These are phyloP conservation scores for Phialophora chinensis DNA, from an alignment of 2,329 filamentous ascomycete genomes.

Conservation along the genomic window DNA sequence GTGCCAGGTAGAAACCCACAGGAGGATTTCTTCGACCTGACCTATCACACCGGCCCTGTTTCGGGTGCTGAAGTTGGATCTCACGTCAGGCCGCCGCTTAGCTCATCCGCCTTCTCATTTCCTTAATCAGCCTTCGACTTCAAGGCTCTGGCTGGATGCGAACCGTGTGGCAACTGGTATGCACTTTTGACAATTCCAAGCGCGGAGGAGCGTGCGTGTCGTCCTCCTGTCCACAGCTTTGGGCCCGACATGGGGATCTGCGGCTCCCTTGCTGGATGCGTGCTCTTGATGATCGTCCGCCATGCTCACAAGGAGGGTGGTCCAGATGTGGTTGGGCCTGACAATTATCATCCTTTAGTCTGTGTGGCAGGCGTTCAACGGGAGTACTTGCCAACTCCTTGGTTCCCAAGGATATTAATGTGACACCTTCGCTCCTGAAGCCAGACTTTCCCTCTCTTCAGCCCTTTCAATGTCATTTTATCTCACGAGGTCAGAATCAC, in stretches of 20 bases:
- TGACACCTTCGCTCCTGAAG: conserved; percentile 1
- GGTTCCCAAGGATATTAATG: conserved; percentile 10
- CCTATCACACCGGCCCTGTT: conserved; percentile 11
- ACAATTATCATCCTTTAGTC: conserved; percentile 9
- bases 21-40: conserved; percentile 7
- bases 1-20: background rate
- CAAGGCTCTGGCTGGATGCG: background rate
- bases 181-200: background rate
- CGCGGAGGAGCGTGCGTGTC: conserved; percentile 1
- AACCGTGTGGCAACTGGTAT: background rate
- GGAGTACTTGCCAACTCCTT: background rate
- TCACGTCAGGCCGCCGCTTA: conserved; percentile 21
- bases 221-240: background rate
- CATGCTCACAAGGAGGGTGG: conserved; percentile 8
- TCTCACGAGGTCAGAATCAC: background rate
- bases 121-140: conserved; percentile 10
- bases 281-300: conserved; percentile 11
- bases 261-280: conserved; percentile 8
- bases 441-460: background rate
- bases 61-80: conserved; percentile 10
- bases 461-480: conserved; percentile 1
- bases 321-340: conserved; percentile 6
- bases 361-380: conserved; percentile 5
- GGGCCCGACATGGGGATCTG: conserved; percentile 4
- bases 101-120: conserved; percentile 11